These are phyloP conservation scores for Mycena indigotica DNA, from an alignment of 768 basidiomycete genomes.

Conservation along the genomic window DNA sequence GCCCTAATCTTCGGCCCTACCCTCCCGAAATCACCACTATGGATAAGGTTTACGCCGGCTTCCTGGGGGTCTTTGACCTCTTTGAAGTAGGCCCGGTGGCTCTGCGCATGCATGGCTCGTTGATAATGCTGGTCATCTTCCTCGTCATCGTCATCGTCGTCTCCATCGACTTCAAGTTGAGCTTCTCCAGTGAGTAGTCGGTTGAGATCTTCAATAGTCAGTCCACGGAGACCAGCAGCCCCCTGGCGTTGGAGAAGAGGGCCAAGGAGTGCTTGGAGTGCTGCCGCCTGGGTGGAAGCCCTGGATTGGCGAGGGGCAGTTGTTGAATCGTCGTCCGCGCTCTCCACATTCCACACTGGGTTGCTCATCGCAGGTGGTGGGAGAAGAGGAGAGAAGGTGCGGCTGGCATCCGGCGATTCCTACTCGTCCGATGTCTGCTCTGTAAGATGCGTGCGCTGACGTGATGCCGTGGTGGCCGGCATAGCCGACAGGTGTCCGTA, in stretches of 20 bases:
- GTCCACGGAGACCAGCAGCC: slow-evolving; percentile 10
- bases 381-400: background rate
- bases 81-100: slow-evolving; percentile 35
- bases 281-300: slow-evolving; percentile 2
- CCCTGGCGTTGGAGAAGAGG: slow-evolving; percentile 15
- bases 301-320: background rate
- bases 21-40: slow-evolving; percentile 80
- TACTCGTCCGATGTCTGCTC: background rate
- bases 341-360: background rate
- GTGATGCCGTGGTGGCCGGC: too few species aligned
- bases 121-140: slow-evolving; percentile 37
- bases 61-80: slow-evolving; percentile 58
- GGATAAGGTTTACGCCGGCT: slow-evolving; percentile 64
- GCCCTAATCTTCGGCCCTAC: slow-evolving; percentile 53
- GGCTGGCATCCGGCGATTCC: background rate
- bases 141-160: slow-evolving; percentile 42
- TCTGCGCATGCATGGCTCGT: slow-evolving; percentile 12
- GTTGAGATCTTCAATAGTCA: slow-evolving; percentile 30
- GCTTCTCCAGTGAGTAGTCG: slow-evolving; percentile 20
- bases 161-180: slow-evolving; percentile 30
- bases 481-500: background rate
- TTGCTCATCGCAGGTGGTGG: background rate
- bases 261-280: slow-evolving; percentile 18
- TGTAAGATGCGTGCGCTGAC: background rate
- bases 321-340: background rate